Percentiles rank a stretch among this genome's conserved stretches.
Conservation (phyloP, 1,284 basidiomycete species). For the Moniliella sp. region DNA sequence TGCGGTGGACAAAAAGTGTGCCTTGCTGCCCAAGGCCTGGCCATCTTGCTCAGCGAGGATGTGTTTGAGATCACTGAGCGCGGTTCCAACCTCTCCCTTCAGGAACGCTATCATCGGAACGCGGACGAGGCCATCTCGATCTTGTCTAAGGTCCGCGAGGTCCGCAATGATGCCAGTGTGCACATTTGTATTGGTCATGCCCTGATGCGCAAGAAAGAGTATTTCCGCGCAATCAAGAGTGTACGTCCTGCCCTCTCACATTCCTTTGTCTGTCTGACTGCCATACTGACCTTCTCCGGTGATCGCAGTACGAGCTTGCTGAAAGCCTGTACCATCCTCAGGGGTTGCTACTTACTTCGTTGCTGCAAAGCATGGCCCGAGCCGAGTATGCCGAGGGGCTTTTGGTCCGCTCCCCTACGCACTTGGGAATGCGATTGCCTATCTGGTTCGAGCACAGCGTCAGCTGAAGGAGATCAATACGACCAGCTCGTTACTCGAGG, state of each 20-base stretch:
- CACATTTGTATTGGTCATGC: slow-evolving; percentile 30
- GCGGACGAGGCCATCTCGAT: slow-evolving; percentile 26
- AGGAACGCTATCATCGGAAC: slow-evolving; percentile 10
- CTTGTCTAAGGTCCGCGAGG: slow-evolving; percentile 26
- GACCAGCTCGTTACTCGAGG: slow-evolving; percentile 7
- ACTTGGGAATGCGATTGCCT: slow-evolving; percentile 11
- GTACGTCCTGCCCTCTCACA: slow-evolving; percentile 1
- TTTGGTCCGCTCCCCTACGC: slow-evolving; percentile 12
- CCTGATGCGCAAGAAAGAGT: slow-evolving; percentile 27
- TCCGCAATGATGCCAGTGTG: slow-evolving; percentile 26
- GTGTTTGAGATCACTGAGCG: slow-evolving; percentile 8
- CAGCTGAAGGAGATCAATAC: slow-evolving; percentile 2
- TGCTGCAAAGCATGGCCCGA: slow-evolving; percentile 23
- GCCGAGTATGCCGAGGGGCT: slow-evolving; percentile 25
- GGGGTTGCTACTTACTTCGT: slow-evolving; percentile 6
- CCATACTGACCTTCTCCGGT: not conserved
- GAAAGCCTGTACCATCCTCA: slow-evolving; percentile 10
- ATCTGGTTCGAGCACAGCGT: slow-evolving; percentile 11
- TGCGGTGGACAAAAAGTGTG: slow-evolving; percentile 12
- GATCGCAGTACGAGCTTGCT: slow-evolving; percentile 17
- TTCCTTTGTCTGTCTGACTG: not conserved
- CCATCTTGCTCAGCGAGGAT: slow-evolving; percentile 26
- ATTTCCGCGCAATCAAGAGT: slow-evolving; percentile 21
- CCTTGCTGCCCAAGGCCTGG: slow-evolving; percentile 30
- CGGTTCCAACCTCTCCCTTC: slow-evolving; percentile 7